These are phyloP conservation scores for Alternaria dauci DNA, from an alignment of 2,329 filamentous ascomycete species.

Conservation along the genomic window DNA sequence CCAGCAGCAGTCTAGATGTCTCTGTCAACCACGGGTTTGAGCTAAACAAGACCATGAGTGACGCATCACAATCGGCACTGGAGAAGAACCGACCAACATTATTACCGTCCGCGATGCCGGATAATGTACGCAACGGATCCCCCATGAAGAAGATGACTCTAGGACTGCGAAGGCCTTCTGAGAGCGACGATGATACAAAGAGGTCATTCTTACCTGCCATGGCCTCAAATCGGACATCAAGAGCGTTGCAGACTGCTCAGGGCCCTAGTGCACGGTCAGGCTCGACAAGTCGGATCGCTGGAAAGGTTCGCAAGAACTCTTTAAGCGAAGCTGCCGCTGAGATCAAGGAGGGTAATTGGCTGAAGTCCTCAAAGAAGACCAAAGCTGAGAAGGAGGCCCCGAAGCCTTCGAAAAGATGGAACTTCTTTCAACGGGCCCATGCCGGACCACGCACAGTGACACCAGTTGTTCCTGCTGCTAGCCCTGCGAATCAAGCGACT, in stretches of 20 bases:
- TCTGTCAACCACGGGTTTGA: constrained; percentile 21
- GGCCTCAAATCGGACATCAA: constrained; percentile 39
- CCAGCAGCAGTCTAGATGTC: constrained; percentile 47
- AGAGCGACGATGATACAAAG: constrained; percentile 49
- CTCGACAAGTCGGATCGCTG: constrained; percentile 22
- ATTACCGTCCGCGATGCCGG: constrained; percentile 51
- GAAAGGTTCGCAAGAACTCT: constrained; percentile 39
- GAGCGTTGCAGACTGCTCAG: constrained; percentile 36
- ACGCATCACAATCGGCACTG: constrained; percentile 26
- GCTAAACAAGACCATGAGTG: constrained; percentile 30
- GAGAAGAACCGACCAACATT: constrained; percentile 38
- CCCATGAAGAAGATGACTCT: constrained; percentile 42
- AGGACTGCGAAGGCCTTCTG: constrained; percentile 43
- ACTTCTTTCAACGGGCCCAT: constrained; percentile 65
- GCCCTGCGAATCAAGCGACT: constrained; percentile 44
- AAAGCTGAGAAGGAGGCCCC: constrained; percentile 37
- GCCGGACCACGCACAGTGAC: constrained; percentile 50
- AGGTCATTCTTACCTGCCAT: constrained; percentile 45
- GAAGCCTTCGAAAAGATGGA: constrained; percentile 61
- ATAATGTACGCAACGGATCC: constrained; percentile 41
- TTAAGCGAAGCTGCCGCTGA: constrained; percentile 32
- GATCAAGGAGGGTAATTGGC: constrained; percentile 51
- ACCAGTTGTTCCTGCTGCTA: constrained; percentile 48
- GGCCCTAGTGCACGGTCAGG: constrained; percentile 22
- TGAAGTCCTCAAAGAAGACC: constrained; percentile 46